These are phyloP conservation scores for Irpex sp. DNA, from an alignment of 1,284 basidiomycete genomes.

Conservation along the genomic window DNA sequence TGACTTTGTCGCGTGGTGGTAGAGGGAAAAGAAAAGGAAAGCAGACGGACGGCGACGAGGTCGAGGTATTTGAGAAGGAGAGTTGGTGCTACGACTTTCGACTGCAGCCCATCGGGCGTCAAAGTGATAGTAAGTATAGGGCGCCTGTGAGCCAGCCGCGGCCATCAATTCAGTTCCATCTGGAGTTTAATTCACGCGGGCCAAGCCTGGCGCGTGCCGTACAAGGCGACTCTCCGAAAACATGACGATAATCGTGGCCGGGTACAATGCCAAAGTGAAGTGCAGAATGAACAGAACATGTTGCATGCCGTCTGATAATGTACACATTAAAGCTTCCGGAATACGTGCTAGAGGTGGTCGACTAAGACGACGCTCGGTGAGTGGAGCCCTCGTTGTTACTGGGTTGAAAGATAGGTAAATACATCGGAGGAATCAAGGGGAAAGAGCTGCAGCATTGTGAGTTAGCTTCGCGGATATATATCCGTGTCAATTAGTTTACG, in stretches of 20 bases:
- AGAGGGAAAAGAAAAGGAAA: neutral
- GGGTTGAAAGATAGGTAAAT: neutral
- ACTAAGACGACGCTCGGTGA: no score
- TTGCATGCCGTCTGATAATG: no score
- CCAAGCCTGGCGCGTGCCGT: constrained; percentile 1
- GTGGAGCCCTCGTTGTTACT: neutral
- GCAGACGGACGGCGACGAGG: neutral
- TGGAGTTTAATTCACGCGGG: neutral
- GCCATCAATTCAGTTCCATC: neutral
- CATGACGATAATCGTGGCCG: neutral
- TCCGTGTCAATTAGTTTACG: neutral
- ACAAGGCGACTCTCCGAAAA: constrained; percentile 6
- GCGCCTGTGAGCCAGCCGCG: constrained; percentile 3
- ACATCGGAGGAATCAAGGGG: neutral
- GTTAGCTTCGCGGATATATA: neutral
- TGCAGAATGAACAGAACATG: no score
- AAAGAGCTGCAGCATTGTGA: neutral
- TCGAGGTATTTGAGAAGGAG: neutral
- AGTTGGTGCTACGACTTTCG: neutral
- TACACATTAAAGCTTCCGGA: no score
- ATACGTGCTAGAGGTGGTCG: no score
- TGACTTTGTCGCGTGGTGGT: neutral
- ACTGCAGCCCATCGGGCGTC: constrained; percentile 1
- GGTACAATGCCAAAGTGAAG: neutral
- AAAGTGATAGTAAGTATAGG: constrained; percentile 4